Percentiles rank a stretch among this genome's conserved stretches.
phyloP scores from a whole-genome alignment of 495 filamentous ascomycete genomes.

The Aspergillus bridgeri region DNA sequence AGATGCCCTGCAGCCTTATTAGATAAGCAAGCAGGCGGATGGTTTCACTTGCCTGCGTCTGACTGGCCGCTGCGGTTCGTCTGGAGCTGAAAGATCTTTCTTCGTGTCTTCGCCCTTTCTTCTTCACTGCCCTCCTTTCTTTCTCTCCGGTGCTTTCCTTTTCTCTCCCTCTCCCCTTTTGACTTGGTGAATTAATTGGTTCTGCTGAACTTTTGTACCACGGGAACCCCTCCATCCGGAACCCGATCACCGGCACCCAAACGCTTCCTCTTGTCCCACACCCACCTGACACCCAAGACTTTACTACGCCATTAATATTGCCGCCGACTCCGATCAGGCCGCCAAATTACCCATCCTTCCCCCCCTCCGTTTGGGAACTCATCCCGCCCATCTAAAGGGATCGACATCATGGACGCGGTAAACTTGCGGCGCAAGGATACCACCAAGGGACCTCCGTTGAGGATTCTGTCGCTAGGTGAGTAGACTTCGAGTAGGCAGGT shows the following conservation, averaged over 20 bases:
- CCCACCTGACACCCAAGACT: not conserved
- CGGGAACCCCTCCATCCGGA: not conserved
- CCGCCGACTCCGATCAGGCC: conserved; percentile 6
- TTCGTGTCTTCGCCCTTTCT: not conserved
- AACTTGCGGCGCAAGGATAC: conserved; percentile 78
- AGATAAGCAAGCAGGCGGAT: not conserved
- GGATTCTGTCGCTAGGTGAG: conserved; percentile 87
- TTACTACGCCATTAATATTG: not conserved
- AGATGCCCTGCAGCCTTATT: not conserved
- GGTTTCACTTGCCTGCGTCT: not conserved
- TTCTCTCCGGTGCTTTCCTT: not conserved
- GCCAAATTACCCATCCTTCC: conserved; percentile 6
- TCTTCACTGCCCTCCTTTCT: not conserved
- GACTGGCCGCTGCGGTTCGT: not conserved
- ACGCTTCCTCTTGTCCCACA: not conserved
- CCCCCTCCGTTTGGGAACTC: not conserved
- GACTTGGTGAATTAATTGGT: not conserved
- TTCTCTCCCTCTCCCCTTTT: not conserved
- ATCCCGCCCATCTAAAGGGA: conserved; percentile 4
- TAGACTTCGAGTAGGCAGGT: too few relatives aligned
- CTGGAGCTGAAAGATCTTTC: not conserved
- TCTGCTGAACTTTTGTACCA: not conserved
- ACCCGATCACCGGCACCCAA: not conserved
- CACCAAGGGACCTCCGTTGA: conserved; percentile 87
- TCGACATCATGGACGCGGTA: conserved; percentile 28